Evolutionary conservation across 805 yeast species (phyloP), one percentile per base, ranked within the genome.

Genomic region (Yarrowia bubula): DNA sequence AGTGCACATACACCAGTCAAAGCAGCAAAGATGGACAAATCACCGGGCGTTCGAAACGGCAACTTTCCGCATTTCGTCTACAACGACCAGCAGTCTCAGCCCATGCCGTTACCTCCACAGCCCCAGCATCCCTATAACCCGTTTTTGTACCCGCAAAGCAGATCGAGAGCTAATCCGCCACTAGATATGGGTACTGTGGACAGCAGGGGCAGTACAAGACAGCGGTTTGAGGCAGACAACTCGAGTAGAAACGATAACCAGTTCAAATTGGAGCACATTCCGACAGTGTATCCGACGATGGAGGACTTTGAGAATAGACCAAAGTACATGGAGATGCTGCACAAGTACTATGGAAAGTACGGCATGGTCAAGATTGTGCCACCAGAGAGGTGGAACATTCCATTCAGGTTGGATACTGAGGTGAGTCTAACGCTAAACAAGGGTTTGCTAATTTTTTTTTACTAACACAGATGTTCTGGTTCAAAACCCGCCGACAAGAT

Each of bases 311-410:
- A 73, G 8, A 84, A 86, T 71, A 92, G 95, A 0, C 80, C 87
- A 14, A 74, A 74, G 14, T 86, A 84, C 68, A 75, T 88, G 14
- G 86, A 87, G 17, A 77, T 81, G 8, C 73, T 83, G 0, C 72
- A 75, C 17, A 77, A 79, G 0, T 68, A 78, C 4, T 93, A 92
- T 1, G 75, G 72, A 35, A 73, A 75, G 33, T 83, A 79, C 71
- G 96, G 96, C 0, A 90, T 92, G 71, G 76, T 89, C 32, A 90
- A 90, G 70, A 71, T 90, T 1, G 75, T 81, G 9, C 85, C 92
- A 7, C 90, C 91, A 0, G 60, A 58, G 1, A 67, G 67, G 0
- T 81, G 80, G 75, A 71, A 73, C 13, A 82, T 82, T 33, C 71
- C 71, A 10, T 76, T 75, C 61, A 66, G 74, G 10, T 69, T 77